phyloP scores from a whole-genome alignment of 2,329 filamentous ascomycete genomes.

The Verticillium nonalfalfae region DNA sequence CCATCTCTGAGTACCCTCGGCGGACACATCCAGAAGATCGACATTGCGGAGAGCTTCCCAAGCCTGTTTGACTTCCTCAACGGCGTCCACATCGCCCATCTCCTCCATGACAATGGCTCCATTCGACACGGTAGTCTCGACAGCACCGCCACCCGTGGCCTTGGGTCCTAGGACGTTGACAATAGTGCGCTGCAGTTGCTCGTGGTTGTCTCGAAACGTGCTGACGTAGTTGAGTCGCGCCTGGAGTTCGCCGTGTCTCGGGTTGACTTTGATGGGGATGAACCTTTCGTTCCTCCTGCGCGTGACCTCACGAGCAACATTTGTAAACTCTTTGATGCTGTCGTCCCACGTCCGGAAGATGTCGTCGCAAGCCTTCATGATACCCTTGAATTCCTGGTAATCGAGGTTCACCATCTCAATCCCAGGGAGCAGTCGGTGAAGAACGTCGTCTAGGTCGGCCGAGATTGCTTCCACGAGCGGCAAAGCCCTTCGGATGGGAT shows the following conservation, averaged over 20 bases:
- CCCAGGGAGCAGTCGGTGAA: slow-evolving; percentile 81
- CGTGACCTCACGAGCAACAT: slow-evolving; percentile 91
- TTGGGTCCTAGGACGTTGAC: slow-evolving; percentile 89
- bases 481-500: slow-evolving; percentile 85
- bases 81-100: slow-evolving; percentile 93
- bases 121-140: slow-evolving; percentile 45
- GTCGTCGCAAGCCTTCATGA: slow-evolving; percentile 76
- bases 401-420: slow-evolving; percentile 86
- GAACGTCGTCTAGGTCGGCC: slow-evolving; percentile 77
- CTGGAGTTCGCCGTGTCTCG: slow-evolving; percentile 83
- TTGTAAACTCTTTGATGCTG: slow-evolving; percentile 94
- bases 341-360: slow-evolving; percentile 96
- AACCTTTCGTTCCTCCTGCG: slow-evolving; percentile 94
- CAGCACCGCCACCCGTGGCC: slow-evolving; percentile 46
- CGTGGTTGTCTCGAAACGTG: slow-evolving; percentile 94
- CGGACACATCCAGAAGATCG: slow-evolving; percentile 86
- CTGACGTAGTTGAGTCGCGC: slow-evolving; percentile 87
- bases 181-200: slow-evolving; percentile 94
- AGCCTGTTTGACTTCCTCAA: slow-evolving; percentile 91
- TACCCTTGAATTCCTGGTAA: slow-evolving; percentile 79
- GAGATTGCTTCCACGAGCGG: slow-evolving; percentile 97
- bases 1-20: slow-evolving; percentile 86
- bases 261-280: slow-evolving; percentile 93
- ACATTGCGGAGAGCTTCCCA: slow-evolving; percentile 94
- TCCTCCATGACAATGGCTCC: slow-evolving; percentile 77